Evolutionary conservation across 495 filamentous ascomycete genomes (phyloP), one percentile per base, ranked within the genome.

Genomic region (Ramalina peruviana): DNA sequence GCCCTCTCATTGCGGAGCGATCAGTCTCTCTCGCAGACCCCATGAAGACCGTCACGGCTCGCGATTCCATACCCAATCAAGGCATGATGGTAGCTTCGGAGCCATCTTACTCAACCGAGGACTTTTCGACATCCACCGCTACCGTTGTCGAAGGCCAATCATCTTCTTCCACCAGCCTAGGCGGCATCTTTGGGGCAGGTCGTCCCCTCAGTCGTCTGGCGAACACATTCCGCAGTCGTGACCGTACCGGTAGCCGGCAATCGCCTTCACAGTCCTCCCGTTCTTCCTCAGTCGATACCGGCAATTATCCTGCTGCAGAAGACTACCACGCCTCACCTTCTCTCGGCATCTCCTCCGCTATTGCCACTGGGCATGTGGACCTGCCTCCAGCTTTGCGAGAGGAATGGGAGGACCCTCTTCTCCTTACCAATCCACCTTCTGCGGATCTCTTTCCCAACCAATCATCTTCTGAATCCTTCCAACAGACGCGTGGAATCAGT

Each of bases 261-360:
- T 49, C 40, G 26, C 60, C 50, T 19, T 47, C 52, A 37, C 48
- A 49, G 25, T 57, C 58, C 19, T 58, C 56, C 44, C 55, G 58
- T 0, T 57, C 58, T 19, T 60, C 58, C 3, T 60, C 58, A 21
- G 42, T 58, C 4, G 55, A 54, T 27, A 72, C 47, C 60, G 72
- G 52, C 51, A 64, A 44, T 59, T 63, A 59, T 58, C 57, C 43
- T 43, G 62, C 10, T 39, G 69, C 40, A 44, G 71, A 62, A 43
- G 78, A 85, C 50, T 78, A 76, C 54, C 80, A 76, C 55, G 75
- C 79, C 19, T 81, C 79, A 51, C 73, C 84, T 13, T 79, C 71
- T 54, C 66, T 83, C 17, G 74, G 77, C 19, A 55, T 83, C 40
- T 84, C 73, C 52, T 76, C 71, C 26, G 72, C 78, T 4, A 65